Evolutionary conservation across 2,329 filamentous ascomycete species (phyloP), one percentile per base, ranked within the genome.

Genomic region (Fusarium armeniacum): DNA sequence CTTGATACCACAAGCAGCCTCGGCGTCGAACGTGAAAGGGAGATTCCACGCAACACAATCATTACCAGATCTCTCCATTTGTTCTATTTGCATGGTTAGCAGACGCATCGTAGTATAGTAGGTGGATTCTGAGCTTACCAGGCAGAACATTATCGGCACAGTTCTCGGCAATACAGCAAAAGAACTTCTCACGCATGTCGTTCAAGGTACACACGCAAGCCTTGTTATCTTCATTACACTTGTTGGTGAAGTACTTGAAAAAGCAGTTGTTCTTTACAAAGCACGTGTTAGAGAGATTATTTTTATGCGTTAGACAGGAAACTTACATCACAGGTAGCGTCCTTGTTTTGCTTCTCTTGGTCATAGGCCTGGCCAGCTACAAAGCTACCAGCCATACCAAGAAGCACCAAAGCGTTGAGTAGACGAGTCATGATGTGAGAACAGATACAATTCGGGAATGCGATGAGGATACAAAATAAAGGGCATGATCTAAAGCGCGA

Each of bases 1-100:
- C 10, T 57, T 63, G 2, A 63, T 57, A 2, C 58, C 43, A n/a
- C 61, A 63, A 7, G 30, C 58, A n/a, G 61, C 58, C 11, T 63
- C 43, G 1, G 49, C 12, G 11, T 63, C 43, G 4, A 63, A 63
- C 4, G 49, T 50, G 26, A 63, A 63, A 2, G 61, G 58, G 3
- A 56, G 18, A 0, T 40, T 40, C 6, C 45, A 55, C 3, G 60
- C 60, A 13, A 18, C 43, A 1, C 60, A 63, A 4, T 16, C 18
- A 8, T 38, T 16, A 0, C 40, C 28, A 7, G 58, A 47, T 8
- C 40, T 35, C 10, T 54, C n/a, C 4, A 62, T 54, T 38, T 54
- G 43, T 2, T 62, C 60, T 63, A 4, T 41, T 10, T 6, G 3
- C 9, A 8, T 16, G 12, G 10, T 57, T 18, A 57, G 13, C 22